phyloP scores from a whole-genome alignment of 1,139 yeast species.

The Insectozyma bohioensis region DNA sequence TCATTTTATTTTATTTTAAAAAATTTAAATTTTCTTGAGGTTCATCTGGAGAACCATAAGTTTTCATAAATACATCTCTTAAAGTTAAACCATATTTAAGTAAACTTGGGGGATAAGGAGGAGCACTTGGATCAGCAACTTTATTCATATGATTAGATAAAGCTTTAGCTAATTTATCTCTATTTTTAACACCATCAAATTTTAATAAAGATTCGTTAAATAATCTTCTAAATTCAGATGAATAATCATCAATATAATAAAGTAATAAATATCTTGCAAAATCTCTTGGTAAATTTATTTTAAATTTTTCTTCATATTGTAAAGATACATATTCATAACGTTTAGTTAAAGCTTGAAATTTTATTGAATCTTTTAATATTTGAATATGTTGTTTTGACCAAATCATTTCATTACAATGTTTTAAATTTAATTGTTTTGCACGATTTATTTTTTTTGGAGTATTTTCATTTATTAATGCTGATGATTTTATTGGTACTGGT shows the following conservation, averaged over 20 bases:
- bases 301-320: conserved; percentile 10
- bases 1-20: too few relatives aligned
- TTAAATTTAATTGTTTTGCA: neutral
- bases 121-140: conserved; percentile 2
- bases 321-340: conserved; percentile 10
- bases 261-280: conserved; percentile 18
- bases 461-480: too few relatives aligned
- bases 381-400: conserved; percentile 15
- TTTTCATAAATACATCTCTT: conserved; percentile 17
- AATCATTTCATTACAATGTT: conserved; percentile 1
- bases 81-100: conserved; percentile 18
- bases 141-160: conserved; percentile 9
- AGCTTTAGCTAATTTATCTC: conserved; percentile 11
- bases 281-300: conserved; percentile 12
- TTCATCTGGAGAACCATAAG: conserved; percentile 18
- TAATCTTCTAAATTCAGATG: conserved; percentile 13
- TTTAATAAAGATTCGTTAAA: conserved; percentile 17
- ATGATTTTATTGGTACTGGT: too few relatives aligned
- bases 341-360: conserved; percentile 1
- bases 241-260: conserved; percentile 16
- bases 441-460: neutral
- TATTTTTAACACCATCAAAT: conserved; percentile 5
- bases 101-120: conserved; percentile 9
- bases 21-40: conserved; percentile 19
- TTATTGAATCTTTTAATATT: conserved; percentile 12